Evolutionary conservation across 345 rosid species (phyloP).

Genomic region (Lepidium africanum): DNA sequence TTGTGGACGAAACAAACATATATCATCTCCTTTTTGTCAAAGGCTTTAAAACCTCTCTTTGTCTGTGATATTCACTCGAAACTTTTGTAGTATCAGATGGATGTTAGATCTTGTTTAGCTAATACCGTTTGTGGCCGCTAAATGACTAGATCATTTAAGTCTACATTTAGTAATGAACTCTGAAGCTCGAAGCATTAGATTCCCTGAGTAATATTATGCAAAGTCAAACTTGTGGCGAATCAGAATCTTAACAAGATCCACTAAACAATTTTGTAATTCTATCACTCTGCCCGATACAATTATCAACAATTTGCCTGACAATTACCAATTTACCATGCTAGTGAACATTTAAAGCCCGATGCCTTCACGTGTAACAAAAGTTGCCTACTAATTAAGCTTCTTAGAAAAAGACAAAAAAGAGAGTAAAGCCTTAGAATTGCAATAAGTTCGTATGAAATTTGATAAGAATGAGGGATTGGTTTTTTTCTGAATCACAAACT

Average conservation of each 20-base stretch:
- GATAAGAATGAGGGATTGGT: conserved; percentile 1
- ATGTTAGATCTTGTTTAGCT: neutral
- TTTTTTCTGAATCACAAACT: neutral
- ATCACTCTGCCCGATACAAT: conserved; percentile 14
- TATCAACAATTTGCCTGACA: neutral
- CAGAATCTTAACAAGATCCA: neutral
- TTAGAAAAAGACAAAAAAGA: neutral
- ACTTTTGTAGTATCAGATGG: neutral
- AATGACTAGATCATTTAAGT: neutral
- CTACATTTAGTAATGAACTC: neutral
- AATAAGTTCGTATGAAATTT: neutral
- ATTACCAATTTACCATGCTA: neutral
- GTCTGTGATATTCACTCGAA: no score
- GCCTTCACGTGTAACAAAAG: conserved; percentile 10
- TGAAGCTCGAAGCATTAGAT: neutral
- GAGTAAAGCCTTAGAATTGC: neutral
- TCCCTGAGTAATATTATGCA: no score
- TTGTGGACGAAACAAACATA: no score
- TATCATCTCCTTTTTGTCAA: no score
- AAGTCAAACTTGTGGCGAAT: neutral
- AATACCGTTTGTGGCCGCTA: neutral
- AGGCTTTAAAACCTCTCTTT: no score
- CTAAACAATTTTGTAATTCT: neutral
- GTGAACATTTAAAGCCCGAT: neutral
- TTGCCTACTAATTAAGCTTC: neutral